Evolutionary conservation across 2,329 filamentous ascomycete genomes (phyloP).

Genomic region (Xylaria sp.): DNA sequence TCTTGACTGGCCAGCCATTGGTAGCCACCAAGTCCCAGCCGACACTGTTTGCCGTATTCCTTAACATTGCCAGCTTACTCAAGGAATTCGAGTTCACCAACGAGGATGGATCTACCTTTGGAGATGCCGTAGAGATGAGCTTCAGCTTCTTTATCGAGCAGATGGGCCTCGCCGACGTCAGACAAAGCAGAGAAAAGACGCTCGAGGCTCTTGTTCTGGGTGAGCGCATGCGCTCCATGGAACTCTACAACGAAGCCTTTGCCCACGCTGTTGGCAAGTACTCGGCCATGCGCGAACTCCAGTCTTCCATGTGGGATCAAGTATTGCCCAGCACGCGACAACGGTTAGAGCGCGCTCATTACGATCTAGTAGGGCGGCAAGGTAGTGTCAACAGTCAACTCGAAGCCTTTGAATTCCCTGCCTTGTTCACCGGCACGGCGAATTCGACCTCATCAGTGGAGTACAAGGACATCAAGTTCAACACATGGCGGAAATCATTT

Average conservation of each 20-base stretch:
- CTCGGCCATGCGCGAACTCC: slow-evolving; percentile 61
- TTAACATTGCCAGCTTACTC: slow-evolving; percentile 49
- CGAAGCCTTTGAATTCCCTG: slow-evolving; percentile 87
- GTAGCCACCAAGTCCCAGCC: slow-evolving; percentile 52
- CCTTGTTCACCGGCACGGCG: slow-evolving; percentile 80
- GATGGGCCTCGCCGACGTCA: slow-evolving; percentile 70
- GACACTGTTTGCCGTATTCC: slow-evolving; percentile 49
- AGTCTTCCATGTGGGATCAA: slow-evolving; percentile 62
- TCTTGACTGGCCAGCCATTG: slow-evolving; percentile 58
- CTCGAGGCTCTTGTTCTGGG: slow-evolving; percentile 84
- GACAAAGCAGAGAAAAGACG: slow-evolving; percentile 78
- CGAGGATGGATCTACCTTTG: slow-evolving; percentile 53
- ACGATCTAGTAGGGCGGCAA: slow-evolving; percentile 71
- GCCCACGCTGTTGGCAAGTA: slow-evolving; percentile 87
- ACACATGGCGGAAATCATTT: slow-evolving; percentile 74
- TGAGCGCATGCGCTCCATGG: slow-evolving; percentile 75
- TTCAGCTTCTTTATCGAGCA: slow-evolving; percentile 75
- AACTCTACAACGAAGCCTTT: slow-evolving; percentile 87
- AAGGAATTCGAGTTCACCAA: slow-evolving; percentile 54
- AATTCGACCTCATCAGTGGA: slow-evolving; percentile 74
- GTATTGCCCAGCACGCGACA: slow-evolving; percentile 68
- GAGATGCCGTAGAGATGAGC: slow-evolving; percentile 55
- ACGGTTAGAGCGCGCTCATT: slow-evolving; percentile 72
- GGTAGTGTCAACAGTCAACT: slow-evolving; percentile 66
- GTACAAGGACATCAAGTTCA: slow-evolving; percentile 74